Base-by-base conservation (phyloP, 495 filamentous ascomycete species). In the Hypoxylon trugodes region DNA sequence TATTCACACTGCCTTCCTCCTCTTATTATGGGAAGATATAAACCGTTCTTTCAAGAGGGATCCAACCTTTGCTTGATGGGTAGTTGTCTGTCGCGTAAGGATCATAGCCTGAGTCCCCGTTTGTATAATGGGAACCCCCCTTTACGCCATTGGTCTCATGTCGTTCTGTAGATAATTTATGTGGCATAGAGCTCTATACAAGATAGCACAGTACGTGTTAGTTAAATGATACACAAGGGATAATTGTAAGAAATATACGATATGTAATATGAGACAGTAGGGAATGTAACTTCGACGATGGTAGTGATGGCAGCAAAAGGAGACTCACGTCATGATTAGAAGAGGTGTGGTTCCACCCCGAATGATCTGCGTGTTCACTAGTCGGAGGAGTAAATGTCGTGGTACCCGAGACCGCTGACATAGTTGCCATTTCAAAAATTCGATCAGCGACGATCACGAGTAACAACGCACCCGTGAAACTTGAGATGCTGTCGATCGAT, bases 291-390 rank as follows among this genome's bases (percentile, higher is more conserved):
- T 21, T 1, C 16, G 21, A 8, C 10, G 9, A 5, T 25, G 6
- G n/a, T 42, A 18, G 35, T 16, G 26, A 47, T 16, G 28, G 19
- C n/a, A n/a, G 28, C 37, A 37, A 33, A 37, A 24, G 21, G 15
- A 6, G 40, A 62, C 77, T 73, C 46, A 80, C 77, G 66, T 80
- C 75, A 65, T 72, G 51, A 35, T 74, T 66, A 18, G 66, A 49
- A 13, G 71, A 63, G 28, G 78, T 65, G 59, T 81, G 79, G 56
- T 81, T 80, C 85, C 85, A 87, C 51, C 79, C 66, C 43, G 74
- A 76, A 45, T 71, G 73, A 26, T 74, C 76, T 42, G 77, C 81
- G 57, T 85, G 81, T 15, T 79, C 79, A 65, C 79, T 84, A 57
- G 74, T 76, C 24, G 82, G 78, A 45, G 81, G 80, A 48, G 79